phyloP scores from a whole-genome alignment of 345 rosid species.

The rapeseed (Brassica napus) region DNA sequence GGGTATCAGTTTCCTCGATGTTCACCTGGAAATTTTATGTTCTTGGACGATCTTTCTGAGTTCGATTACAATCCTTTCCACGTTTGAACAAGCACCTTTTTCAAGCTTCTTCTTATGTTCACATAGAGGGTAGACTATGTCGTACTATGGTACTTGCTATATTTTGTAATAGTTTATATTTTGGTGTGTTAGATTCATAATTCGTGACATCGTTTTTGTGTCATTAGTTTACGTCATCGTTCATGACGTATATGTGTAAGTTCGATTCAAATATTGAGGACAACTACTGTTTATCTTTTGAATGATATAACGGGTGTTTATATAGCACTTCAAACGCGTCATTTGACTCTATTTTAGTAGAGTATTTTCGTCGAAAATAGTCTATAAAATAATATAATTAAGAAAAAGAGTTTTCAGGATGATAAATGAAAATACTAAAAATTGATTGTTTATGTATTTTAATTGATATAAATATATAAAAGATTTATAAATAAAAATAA shows the following conservation, averaged over 20 bases:
- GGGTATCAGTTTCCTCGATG: not conserved
- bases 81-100: not conserved
- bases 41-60: not conserved
- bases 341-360: not conserved
- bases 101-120: not conserved
- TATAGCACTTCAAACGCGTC: not conserved
- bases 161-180: not conserved
- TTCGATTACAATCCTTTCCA: not conserved
- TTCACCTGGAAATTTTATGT: not conserved
- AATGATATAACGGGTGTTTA: not conserved
- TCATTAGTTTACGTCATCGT: not conserved
- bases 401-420: not conserved
- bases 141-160: not conserved
- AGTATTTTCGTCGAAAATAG: not conserved
- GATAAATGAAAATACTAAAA: not conserved
- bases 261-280: not conserved
- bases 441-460: too few relatives aligned
- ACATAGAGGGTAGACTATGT: slow-evolving; percentile 1
- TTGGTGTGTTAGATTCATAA: not conserved
- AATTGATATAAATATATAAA: too few relatives aligned
- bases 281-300: not conserved
- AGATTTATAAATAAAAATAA: too few relatives aligned
- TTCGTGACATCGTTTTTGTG: not conserved
- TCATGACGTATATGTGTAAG: not conserved
- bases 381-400: not conserved